Conservation (phyloP, 208 protist genomes). For the Angomonas deanei region DNA sequence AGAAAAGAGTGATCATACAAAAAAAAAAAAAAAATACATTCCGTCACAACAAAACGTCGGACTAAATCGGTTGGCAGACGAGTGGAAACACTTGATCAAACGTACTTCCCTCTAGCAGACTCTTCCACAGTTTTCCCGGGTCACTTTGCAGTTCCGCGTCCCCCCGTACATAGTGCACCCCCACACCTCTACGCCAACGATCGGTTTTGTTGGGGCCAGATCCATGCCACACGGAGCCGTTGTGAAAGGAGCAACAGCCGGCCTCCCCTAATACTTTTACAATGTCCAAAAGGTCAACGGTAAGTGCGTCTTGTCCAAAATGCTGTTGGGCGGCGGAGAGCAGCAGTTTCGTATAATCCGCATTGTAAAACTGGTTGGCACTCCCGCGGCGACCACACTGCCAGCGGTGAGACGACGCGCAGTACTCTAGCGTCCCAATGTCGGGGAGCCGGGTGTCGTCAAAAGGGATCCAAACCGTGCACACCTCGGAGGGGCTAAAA, state of each 20-base stretch:
- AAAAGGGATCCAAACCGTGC: conserved; percentile 36
- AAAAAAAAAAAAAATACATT: background rate
- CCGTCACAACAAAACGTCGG: background rate
- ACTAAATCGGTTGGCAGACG: background rate
- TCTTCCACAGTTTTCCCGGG: conserved; percentile 15
- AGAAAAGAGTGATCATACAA: background rate
- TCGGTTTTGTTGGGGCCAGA: conserved; percentile 16
- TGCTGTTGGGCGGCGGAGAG: conserved; percentile 22
- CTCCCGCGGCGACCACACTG: conserved; percentile 15
- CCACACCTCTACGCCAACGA: conserved; percentile 22
- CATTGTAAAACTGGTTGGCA: conserved; percentile 38
- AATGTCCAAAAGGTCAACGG: background rate
- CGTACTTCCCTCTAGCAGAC: background rate
- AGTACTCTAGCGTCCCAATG: conserved; percentile 42
- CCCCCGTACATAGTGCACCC: conserved; percentile 32
- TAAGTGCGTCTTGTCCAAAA: background rate
- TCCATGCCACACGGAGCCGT: conserved; percentile 32
- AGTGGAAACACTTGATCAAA: background rate
- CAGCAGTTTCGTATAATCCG: conserved; percentile 28
- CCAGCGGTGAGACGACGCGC: conserved; percentile 29
- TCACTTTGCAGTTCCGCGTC: conserved; percentile 15
- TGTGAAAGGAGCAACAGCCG: conserved; percentile 24
- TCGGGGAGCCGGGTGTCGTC: conserved; percentile 12
- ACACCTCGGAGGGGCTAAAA: conserved; percentile 32
- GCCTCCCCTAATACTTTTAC: conserved; percentile 15